Conservation (phyloP, 345 rosid genomes). For the Eucalyptus polyanthemos region DNA sequence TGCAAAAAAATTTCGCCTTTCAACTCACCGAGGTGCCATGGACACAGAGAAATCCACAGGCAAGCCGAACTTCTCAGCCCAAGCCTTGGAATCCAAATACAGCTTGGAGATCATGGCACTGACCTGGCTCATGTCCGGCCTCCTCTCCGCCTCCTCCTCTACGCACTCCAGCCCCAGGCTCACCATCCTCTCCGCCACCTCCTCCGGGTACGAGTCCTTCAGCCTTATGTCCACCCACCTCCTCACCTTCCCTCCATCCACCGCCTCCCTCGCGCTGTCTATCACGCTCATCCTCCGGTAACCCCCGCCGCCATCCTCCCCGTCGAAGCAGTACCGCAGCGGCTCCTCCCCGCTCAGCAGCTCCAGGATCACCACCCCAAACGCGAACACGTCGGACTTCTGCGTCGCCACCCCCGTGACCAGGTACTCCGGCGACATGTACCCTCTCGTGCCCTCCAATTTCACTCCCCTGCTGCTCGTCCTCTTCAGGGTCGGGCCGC, state of each 20-base stretch:
- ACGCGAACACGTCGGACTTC: conserved; percentile 36
- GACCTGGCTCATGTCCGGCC: conserved; percentile 45
- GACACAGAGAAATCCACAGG: conserved; percentile 39
- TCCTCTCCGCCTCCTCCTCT: conserved; percentile 21
- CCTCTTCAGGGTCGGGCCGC: not conserved
- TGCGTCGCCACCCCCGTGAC: conserved; percentile 18
- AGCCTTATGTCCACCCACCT: conserved; percentile 46
- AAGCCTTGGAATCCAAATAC: conserved; percentile 29
- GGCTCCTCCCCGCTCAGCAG: conserved; percentile 38
- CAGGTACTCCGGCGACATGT: conserved; percentile 45
- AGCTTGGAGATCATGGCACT: conserved; percentile 22
- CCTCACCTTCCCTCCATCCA: conserved; percentile 19
- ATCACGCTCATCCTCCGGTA: conserved; percentile 18
- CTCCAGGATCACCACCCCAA: conserved; percentile 44
- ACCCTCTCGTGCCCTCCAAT: conserved; percentile 39
- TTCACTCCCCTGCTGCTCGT: conserved; percentile 2
- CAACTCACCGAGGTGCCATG: conserved; percentile 34
- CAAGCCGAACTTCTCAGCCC: conserved; percentile 28
- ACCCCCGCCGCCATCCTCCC: not conserved
- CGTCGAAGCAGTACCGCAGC: conserved; percentile 17
- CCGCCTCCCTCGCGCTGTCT: conserved; percentile 27
- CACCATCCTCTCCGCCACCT: conserved; percentile 40
- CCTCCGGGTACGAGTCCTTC: conserved; percentile 57
- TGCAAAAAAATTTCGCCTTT: not conserved
- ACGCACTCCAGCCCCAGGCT: conserved; percentile 41